Conservation (phyloP, 805 yeast species). For the Myxozyma nipponensis region DNA sequence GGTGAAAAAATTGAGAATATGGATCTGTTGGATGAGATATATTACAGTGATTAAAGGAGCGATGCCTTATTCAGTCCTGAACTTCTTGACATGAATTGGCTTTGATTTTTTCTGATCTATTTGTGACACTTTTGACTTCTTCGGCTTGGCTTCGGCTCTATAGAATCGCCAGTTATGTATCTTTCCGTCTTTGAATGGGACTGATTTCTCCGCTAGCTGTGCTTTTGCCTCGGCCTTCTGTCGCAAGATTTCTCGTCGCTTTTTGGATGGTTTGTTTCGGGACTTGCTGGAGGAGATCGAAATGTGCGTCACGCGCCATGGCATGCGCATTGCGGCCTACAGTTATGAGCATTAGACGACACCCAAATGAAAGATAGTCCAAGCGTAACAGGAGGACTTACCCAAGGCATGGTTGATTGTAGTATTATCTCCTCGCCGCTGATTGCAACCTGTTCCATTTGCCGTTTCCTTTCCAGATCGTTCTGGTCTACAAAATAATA, state of each 20-base stretch:
- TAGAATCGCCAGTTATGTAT: background rate
- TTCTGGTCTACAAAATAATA: constrained; percentile 16
- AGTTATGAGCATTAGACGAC: background rate
- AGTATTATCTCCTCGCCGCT: constrained; percentile 15
- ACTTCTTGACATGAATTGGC: background rate
- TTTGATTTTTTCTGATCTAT: background rate
- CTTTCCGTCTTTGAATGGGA: constrained; percentile 8
- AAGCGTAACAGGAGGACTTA: background rate
- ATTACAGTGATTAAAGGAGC: background rate
- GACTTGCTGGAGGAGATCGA: background rate
- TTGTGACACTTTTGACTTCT: background rate
- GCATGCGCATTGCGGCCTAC: constrained; percentile 16
- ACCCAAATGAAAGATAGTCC: background rate
- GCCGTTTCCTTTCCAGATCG: constrained; percentile 4
- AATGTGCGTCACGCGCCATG: constrained; percentile 20
- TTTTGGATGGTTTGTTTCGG: constrained; percentile 17
- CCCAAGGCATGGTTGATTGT: constrained; percentile 14
- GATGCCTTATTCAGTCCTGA: background rate
- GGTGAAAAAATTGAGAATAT: constrained; percentile 4
- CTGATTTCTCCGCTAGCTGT: background rate
- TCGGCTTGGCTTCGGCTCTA: background rate
- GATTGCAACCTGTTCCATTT: constrained; percentile 9
- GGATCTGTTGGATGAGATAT: constrained; percentile 4
- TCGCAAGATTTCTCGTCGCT: constrained; percentile 13
- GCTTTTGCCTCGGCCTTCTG: background rate